A percentile compares a stretch with the other conserved stretches of the same genome.
Conservation (phyloP, 257 asterid genomes). For the Fraxinus anomala region DNA sequence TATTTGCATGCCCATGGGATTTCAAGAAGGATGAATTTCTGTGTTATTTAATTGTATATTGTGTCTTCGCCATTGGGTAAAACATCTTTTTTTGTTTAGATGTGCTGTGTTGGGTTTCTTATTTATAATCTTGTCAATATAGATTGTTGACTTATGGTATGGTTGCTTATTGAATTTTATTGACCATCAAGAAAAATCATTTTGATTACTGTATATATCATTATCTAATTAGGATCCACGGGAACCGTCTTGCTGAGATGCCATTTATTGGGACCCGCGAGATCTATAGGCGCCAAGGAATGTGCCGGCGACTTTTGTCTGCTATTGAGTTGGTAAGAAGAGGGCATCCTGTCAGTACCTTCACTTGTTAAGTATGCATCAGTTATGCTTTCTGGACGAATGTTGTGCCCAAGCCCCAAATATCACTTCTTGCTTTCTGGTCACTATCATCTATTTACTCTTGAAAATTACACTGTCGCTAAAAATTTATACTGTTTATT, state of each 20-base stretch:
- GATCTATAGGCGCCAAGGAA: constrained; percentile 94
- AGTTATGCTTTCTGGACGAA: constrained; percentile 14
- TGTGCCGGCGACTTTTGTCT: constrained; percentile 85
- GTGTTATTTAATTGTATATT: constrained; percentile 9
- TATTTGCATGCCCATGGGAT: background rate
- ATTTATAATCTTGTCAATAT: background rate
- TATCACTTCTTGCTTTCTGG: constrained; percentile 19
- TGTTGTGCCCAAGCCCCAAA: constrained; percentile 13
- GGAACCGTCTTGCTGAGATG: constrained; percentile 93
- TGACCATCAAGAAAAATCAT: constrained; percentile 10
- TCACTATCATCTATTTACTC: constrained; percentile 17
- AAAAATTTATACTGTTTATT: background rate
- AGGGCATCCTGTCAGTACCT: background rate
- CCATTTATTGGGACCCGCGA: constrained; percentile 94
- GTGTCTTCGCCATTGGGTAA: constrained; percentile 7
- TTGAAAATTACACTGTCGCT: background rate
- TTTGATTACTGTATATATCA: constrained; percentile 24
- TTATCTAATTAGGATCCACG: constrained; percentile 65
- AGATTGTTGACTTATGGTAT: constrained; percentile 6
- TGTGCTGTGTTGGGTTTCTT: constrained; percentile 6
- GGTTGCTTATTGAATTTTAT: constrained; percentile 4
- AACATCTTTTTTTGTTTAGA: constrained; percentile 4
- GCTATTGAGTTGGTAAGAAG: constrained; percentile 74
- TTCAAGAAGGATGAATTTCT: background rate
- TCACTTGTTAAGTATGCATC: background rate